Evolutionary conservation across 2,329 filamentous ascomycete genomes (phyloP).

Genomic region (Amylocarpus encephaloides): DNA sequence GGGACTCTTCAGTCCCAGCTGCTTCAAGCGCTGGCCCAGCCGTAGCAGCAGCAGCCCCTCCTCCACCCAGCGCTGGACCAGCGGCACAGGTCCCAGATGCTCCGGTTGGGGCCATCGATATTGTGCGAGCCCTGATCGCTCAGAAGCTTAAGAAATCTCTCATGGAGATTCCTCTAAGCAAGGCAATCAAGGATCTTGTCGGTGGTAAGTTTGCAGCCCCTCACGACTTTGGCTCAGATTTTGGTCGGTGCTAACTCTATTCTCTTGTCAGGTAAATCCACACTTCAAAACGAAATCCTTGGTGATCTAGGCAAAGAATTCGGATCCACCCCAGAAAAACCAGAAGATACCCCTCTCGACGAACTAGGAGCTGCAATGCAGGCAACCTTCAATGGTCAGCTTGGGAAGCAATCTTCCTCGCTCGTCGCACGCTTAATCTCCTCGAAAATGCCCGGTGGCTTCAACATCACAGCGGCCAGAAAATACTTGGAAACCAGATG

Average conservation of each 20-base stretch:
- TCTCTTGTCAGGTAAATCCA: constrained; percentile 73
- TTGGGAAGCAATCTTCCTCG: constrained; percentile 92
- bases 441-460: constrained; percentile 98
- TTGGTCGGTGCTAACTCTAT: constrained; percentile 9
- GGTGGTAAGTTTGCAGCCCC: constrained; percentile 59
- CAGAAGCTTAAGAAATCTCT: constrained; percentile 97
- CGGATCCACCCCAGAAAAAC: constrained; percentile 94
- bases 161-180: constrained; percentile 81
- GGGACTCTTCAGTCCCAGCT: constrained; percentile 24
- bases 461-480: constrained; percentile 93
- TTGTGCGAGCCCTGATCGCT: constrained; percentile 81
- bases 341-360: constrained; percentile 93
- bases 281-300: constrained; percentile 96
- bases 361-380: constrained; percentile 95
- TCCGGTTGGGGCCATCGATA: constrained; percentile 82
- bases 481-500: constrained; percentile 94
- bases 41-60: constrained; percentile 44
- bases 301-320: constrained; percentile 98
- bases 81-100: constrained; percentile 80
- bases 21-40: constrained; percentile 43
- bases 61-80: constrained; percentile 71
- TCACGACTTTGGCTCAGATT: constrained; percentile 4
- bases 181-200: constrained; percentile 97
- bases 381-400: constrained; percentile 95
- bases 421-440: constrained; percentile 92